phyloP scores from a whole-genome alignment of 2,329 filamentous ascomycete species.

The Alternaria conjuncta region DNA sequence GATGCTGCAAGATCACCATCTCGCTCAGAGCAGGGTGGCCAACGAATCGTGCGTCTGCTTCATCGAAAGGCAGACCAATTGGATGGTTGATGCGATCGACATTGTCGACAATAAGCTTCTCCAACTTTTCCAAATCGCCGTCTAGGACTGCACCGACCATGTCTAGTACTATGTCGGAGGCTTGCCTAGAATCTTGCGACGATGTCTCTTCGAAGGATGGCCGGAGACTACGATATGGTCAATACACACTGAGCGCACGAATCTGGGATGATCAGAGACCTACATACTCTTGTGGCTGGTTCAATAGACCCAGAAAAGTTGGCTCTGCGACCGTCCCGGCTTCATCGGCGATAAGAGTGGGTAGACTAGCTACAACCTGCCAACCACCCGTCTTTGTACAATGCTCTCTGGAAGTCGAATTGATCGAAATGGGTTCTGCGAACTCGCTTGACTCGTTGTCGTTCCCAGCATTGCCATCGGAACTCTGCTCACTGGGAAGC shows the following conservation, averaged over 20 bases:
- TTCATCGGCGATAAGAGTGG: background rate
- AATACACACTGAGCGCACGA: background rate
- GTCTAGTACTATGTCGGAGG: slow-evolving; percentile 27
- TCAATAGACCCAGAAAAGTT: slow-evolving; percentile 15
- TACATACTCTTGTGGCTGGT: slow-evolving; percentile 16
- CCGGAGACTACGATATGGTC: slow-evolving; percentile 13
- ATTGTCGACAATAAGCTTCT: slow-evolving; percentile 32
- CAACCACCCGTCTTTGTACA: slow-evolving; percentile 9
- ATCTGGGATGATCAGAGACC: background rate
- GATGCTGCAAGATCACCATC: slow-evolving; percentile 40
- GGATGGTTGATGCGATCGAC: slow-evolving; percentile 36
- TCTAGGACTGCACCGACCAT: slow-evolving; percentile 40
- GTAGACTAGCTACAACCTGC: slow-evolving; percentile 10
- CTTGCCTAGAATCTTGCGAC: slow-evolving; percentile 15
- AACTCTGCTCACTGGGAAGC: background rate
- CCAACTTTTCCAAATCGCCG: slow-evolving; percentile 31
- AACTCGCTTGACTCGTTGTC: slow-evolving; percentile 12
- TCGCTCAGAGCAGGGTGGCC: slow-evolving; percentile 32
- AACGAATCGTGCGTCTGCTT: slow-evolving; percentile 28
- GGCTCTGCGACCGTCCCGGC: slow-evolving; percentile 10
- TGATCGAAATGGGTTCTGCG: slow-evolving; percentile 1
- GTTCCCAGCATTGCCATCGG: slow-evolving; percentile 5
- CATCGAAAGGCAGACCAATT: slow-evolving; percentile 39
- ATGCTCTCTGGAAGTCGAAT: background rate
- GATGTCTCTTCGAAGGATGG: slow-evolving; percentile 18